Evolutionary conservation across 2,329 filamentous ascomycete genomes (phyloP).

Genomic region (Rugonectria rugulosa): DNA sequence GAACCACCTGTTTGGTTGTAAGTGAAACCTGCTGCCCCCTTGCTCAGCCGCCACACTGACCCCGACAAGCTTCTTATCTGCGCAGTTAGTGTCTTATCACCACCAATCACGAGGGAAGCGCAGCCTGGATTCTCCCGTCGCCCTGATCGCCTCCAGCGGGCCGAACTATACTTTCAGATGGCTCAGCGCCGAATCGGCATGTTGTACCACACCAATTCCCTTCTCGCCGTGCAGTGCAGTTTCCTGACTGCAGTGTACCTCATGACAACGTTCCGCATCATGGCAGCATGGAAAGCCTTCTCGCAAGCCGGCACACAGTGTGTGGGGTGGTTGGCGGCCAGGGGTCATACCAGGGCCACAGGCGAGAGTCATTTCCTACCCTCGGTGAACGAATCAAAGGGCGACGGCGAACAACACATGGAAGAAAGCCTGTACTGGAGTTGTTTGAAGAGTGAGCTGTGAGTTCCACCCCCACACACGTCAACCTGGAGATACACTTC

Average conservation of each 20-base stretch:
- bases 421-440: conserved; percentile 39
- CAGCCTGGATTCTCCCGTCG: conserved; percentile 19
- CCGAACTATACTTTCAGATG: conserved; percentile 30
- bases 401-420: conserved; percentile 21
- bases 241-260: conserved; percentile 34
- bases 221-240: conserved; percentile 29
- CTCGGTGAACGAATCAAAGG: neutral
- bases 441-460: conserved; percentile 37
- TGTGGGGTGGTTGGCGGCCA: conserved; percentile 9
- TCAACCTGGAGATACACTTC: neutral
- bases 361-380: neutral
- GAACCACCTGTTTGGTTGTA: conserved; percentile 32
- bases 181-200: conserved; percentile 32
- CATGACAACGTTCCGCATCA: conserved; percentile 28
- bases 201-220: conserved; percentile 30
- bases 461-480: neutral
- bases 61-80: conserved; percentile 28
- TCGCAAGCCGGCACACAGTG: conserved; percentile 24
- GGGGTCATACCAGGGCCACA: conserved; percentile 1
- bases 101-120: conserved; percentile 4
- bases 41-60: conserved; percentile 1
- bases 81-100: conserved; percentile 29
- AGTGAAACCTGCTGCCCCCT: neutral
- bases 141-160: conserved; percentile 13
- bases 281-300: conserved; percentile 34